Percentiles rank a stretch among this genome's conserved stretches.
Conservation (phyloP, 78 protist genomes). For the Guillardia theta region DNA sequence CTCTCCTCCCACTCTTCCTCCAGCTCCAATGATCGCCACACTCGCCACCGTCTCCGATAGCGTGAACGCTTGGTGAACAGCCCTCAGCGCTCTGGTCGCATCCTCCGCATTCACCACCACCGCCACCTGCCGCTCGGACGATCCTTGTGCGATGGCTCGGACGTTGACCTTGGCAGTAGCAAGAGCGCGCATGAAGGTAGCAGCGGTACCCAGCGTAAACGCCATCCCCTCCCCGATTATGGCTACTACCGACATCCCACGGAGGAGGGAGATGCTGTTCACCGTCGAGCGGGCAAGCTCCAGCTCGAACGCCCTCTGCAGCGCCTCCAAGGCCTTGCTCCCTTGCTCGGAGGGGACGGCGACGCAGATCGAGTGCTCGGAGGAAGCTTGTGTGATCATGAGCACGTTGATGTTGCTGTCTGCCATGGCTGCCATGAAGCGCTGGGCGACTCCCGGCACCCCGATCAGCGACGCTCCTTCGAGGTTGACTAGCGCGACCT, state of each 20-base stretch:
- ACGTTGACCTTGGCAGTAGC: slow-evolving; percentile 43
- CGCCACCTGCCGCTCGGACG: slow-evolving; percentile 12
- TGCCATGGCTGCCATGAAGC: slow-evolving; percentile 33
- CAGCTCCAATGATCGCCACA: background rate
- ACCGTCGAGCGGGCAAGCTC: slow-evolving; percentile 35
- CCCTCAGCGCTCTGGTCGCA: slow-evolving; percentile 20
- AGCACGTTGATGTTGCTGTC: background rate
- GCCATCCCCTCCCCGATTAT: slow-evolving; percentile 55
- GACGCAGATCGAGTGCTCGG: slow-evolving; percentile 54
- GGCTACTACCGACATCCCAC: slow-evolving; percentile 42
- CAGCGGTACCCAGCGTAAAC: background rate
- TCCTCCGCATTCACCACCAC: slow-evolving; percentile 32
- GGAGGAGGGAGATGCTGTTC: slow-evolving; percentile 31
- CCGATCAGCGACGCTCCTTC: slow-evolving; percentile 30
- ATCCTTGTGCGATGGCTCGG: slow-evolving; percentile 51
- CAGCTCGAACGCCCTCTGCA: background rate
- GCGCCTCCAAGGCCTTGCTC: background rate
- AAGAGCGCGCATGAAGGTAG: slow-evolving; percentile 4
- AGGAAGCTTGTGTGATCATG: slow-evolving; percentile 46
- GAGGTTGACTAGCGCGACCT: slow-evolving; percentile 32
- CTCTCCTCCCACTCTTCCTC: background rate
- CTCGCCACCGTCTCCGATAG: slow-evolving; percentile 1
- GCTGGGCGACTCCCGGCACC: slow-evolving; percentile 44
- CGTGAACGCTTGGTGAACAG: slow-evolving; percentile 50
- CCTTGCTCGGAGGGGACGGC: slow-evolving; percentile 34